Base-by-base conservation (phyloP, 106 monocot genomes). In the Phalaenopsis aphrodite region DNA sequence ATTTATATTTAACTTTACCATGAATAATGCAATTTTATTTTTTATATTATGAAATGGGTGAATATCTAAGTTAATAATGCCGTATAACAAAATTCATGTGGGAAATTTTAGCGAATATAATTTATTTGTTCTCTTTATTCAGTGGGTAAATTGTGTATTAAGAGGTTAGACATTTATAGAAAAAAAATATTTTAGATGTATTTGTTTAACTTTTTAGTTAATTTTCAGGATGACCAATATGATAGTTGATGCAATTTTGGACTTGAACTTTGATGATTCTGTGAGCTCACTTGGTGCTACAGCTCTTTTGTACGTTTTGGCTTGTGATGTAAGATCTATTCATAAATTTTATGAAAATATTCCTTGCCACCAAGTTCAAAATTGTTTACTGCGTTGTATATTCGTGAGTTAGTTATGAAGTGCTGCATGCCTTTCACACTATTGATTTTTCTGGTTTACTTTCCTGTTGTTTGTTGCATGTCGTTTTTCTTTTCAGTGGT, bases 221-320 rank as follows among this genome's bases (percentile, higher is more conserved):
- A 78, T 15, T 84, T 84, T 18, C 84, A 97, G 97, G 89, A 82
- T 94, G 85, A 82, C 88, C 39, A 90, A 89, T 84, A 87, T 71
- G 82, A 97, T 97, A 79, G 83, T 94, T 57, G 88, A 97, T 87
- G 92, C 94, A 47, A 80, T 97, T 82, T 80, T 94, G 87, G 86
- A 80, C 82, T 83, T 97, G 21, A 85, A 80, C 42, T 84, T 92
- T 80, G 94, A 97, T 83, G 97, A 97, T 80, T 83, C 86, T 15
- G 82, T 93, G 41, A 87, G 94, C 84, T 77, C 85, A n/a, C 15
- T 89, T 82, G 97, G 92, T 85, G 97, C 92, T 73, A 90, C 94
- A 58, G 83, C 90, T 77, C 82, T 97, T 83, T 86, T 97, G 78
- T 97, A 82, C 85, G 79, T 91, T 64, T 82, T 94, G 82, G 87